These are phyloP conservation scores for Aspergillus nanangensis DNA, from an alignment of 495 filamentous ascomycete species.

Conservation along the genomic window DNA sequence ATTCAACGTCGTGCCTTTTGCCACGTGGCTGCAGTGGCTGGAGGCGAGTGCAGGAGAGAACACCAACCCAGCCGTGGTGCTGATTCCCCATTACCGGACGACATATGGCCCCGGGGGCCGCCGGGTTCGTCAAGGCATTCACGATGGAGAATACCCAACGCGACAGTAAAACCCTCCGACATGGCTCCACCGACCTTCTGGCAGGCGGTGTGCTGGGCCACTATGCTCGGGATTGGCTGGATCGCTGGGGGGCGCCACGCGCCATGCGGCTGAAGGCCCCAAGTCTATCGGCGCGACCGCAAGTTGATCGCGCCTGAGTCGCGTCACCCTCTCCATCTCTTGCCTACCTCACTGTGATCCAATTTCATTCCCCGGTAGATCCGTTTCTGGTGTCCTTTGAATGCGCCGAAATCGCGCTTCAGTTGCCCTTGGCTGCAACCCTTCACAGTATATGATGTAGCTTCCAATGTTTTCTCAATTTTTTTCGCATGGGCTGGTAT, in stretches of 20 bases:
- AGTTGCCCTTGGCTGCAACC: too few relatives aligned
- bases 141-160: constrained; percentile 30
- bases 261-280: too few relatives aligned
- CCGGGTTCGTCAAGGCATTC: constrained; percentile 16
- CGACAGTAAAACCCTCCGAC: constrained; percentile 30
- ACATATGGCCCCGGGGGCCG: constrained; percentile 19
- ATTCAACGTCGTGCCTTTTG: constrained; percentile 43
- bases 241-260: constrained; percentile 23
- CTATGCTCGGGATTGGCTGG: constrained; percentile 34
- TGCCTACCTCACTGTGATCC: too few relatives aligned
- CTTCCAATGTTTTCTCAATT: too few relatives aligned
- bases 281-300: too few relatives aligned
- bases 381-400: too few relatives aligned
- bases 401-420: too few relatives aligned
- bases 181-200: constrained; percentile 28
- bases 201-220: constrained; percentile 31
- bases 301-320: too few relatives aligned
- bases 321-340: too few relatives aligned
- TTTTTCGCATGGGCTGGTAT: too few relatives aligned
- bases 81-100: constrained; percentile 49
- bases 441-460: too few relatives aligned
- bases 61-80: constrained; percentile 54
- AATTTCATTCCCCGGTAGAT: too few relatives aligned
- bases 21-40: constrained; percentile 47
- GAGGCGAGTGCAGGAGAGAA: constrained; percentile 40